Conservation (phyloP, 2,329 filamentous ascomycete genomes). For the Verticillium isaacii region DNA sequence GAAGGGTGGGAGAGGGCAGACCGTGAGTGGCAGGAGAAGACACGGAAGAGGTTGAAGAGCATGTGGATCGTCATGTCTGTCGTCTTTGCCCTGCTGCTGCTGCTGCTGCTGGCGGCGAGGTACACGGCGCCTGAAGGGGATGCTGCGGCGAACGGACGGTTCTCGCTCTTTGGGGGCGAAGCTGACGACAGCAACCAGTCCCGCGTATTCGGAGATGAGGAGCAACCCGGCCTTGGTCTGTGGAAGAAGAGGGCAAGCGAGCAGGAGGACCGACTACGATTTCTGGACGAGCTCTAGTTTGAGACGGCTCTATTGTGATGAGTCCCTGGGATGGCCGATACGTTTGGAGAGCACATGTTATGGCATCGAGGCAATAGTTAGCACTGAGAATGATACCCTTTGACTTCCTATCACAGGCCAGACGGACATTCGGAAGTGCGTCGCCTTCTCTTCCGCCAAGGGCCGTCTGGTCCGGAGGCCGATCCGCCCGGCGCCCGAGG, state of each 20-base stretch:
- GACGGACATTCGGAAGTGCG: background rate
- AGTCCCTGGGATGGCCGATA: background rate
- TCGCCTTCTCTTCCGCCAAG: background rate
- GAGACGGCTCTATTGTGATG: background rate
- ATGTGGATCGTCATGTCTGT: conserved; percentile 57
- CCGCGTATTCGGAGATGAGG: background rate
- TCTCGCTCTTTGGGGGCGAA: background rate
- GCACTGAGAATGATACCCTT: background rate
- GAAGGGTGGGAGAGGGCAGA: conserved; percentile 66
- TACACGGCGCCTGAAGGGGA: conserved; percentile 16
- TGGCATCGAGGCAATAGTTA: background rate
- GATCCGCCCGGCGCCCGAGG: background rate
- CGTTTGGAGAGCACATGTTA: no score
- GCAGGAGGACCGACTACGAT: conserved; percentile 32
- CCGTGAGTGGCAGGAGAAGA: conserved; percentile 62
- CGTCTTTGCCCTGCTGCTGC: conserved; percentile 40
- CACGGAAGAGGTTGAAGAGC: conserved; percentile 55
- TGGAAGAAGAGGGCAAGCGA: conserved; percentile 18
- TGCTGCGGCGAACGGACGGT: conserved; percentile 2
- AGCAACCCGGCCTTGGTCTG: conserved; percentile 2
- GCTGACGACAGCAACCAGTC: background rate
- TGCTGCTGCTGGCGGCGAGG: conserved; percentile 34
- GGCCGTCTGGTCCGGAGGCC: background rate
- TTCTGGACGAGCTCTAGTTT: conserved; percentile 42
- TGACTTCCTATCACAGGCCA: background rate